Evolutionary conservation across 176 grass and related monocot species (phyloP).

Genomic region (Oryza rufipogon): DNA sequence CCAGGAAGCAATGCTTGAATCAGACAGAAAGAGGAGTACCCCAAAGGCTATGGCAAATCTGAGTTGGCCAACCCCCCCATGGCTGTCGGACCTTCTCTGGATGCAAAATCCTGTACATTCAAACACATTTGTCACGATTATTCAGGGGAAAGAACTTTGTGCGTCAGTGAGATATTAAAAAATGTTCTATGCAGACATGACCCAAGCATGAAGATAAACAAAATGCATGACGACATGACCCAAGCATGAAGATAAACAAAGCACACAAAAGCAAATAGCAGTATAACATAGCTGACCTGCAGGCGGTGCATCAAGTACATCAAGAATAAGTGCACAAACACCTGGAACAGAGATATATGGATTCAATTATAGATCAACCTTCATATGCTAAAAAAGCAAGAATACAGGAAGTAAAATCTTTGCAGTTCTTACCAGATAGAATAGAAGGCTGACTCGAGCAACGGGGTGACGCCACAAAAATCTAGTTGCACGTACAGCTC

Average conservation of each 20-base stretch:
- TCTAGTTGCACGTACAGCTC: slow-evolving; percentile 92
- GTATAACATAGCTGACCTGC: slow-evolving; percentile 51
- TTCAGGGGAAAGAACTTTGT: slow-evolving; percentile 1
- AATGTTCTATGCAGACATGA: background rate
- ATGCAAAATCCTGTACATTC: slow-evolving; percentile 66
- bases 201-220: background rate
- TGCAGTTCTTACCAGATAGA: slow-evolving; percentile 77
- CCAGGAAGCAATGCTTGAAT: slow-evolving; percentile 29
- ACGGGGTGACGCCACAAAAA: slow-evolving; percentile 98
- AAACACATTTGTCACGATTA: background rate
- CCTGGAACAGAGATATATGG: slow-evolving; percentile 48
- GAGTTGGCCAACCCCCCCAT: slow-evolving; percentile 60
- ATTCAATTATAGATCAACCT: slow-evolving; percentile 18
- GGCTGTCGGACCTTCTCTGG: slow-evolving; percentile 51
- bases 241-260: background rate
- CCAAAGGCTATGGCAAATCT: slow-evolving; percentile 60
- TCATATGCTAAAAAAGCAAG: background rate
- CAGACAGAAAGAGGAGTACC: background rate
- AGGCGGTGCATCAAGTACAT: slow-evolving; percentile 94
- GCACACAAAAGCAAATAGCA: background rate
- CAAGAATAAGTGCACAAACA: slow-evolving; percentile 99
- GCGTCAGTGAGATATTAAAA: background rate
- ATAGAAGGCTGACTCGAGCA: slow-evolving; percentile 87
- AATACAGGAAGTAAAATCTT: slow-evolving; percentile 10
- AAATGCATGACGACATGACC: background rate